Percentiles rank a stretch among this genome's conserved stretches.
Evolutionary conservation across 192 early-diverging fungal genomes (phyloP).

Genomic region (Coemansia sp.): DNA sequence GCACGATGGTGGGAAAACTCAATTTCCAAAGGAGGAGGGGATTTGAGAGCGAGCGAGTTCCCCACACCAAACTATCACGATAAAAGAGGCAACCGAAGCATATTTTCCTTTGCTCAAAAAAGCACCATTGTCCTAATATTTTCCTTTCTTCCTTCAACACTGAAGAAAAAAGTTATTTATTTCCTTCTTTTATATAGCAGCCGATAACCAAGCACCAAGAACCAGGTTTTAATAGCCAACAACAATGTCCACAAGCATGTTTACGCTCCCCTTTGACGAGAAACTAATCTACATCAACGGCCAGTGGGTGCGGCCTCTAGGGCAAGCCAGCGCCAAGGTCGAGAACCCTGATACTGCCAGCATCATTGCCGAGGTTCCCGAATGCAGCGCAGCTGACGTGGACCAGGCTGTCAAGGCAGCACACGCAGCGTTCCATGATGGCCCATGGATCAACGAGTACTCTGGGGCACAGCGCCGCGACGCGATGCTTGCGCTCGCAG

Average conservation of each 20-base stretch:
- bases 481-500: constrained; percentile 45
- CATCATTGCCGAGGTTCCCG: constrained; percentile 40
- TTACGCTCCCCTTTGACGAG: constrained; percentile 36
- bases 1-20: no score
- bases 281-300: constrained; percentile 41
- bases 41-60: no score
- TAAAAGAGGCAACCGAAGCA: no score
- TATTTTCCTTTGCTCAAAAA: no score
- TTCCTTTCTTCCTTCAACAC: no score
- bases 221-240: no score
- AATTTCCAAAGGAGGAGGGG: no score
- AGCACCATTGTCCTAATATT: no score
- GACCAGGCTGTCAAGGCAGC: constrained; percentile 51
- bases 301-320: constrained; percentile 21
- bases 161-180: no score
- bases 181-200: no score
- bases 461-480: constrained; percentile 57
- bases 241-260: background rate
- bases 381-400: constrained; percentile 35
- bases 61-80: no score
- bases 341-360: constrained; percentile 49
- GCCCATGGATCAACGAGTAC: constrained; percentile 50
- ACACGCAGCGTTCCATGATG: constrained; percentile 43
- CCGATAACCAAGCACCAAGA: background rate
- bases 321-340: constrained; percentile 10